phyloP scores from a whole-genome alignment of 495 filamentous ascomycete genomes.

The Annulohypoxylon moriforme region DNA sequence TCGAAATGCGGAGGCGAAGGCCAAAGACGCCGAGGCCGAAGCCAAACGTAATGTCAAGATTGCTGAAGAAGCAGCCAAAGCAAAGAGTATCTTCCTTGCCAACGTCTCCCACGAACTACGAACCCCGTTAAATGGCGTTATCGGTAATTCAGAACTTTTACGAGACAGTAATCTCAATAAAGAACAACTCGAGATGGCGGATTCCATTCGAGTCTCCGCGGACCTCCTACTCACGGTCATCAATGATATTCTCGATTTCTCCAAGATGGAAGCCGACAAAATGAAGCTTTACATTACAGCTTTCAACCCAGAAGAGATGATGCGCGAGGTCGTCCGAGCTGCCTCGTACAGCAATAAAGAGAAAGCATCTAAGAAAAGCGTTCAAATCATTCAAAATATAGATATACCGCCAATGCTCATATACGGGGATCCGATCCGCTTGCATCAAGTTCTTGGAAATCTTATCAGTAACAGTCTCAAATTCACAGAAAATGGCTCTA shows the following conservation, averaged over 20 bases:
- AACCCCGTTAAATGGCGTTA: constrained; percentile 88
- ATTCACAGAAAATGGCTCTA: constrained; percentile 87
- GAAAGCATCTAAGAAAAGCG: constrained; percentile 69
- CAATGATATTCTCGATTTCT: constrained; percentile 95
- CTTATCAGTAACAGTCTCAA: constrained; percentile 94
- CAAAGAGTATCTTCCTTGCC: constrained; percentile 91
- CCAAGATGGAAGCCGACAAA: constrained; percentile 93
- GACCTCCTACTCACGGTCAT: constrained; percentile 92
- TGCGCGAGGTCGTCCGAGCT: constrained; percentile 86
- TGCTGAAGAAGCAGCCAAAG: constrained; percentile 90
- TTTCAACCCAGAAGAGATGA: constrained; percentile 85
- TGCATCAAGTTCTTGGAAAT: constrained; percentile 94
- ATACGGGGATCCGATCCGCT: constrained; percentile 86
- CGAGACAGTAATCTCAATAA: constrained; percentile 79
- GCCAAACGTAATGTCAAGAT: constrained; percentile 88
- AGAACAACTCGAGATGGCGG: constrained; percentile 91
- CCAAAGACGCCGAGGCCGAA: constrained; percentile 82
- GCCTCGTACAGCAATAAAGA: constrained; percentile 86
- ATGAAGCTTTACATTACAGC: constrained; percentile 92
- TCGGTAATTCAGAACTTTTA: constrained; percentile 88
- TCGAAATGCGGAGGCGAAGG: constrained; percentile 82
- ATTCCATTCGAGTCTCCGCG: constrained; percentile 89
- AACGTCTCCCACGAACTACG: constrained; percentile 91
- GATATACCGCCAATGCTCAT: constrained; percentile 83
- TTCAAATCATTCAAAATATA: constrained; percentile 75